A percentile compares a stretch with the other conserved stretches of the same genome.
phyloP scores from a whole-genome alignment of 129 eudicot genomes.

The Ambrosia trifida region DNA sequence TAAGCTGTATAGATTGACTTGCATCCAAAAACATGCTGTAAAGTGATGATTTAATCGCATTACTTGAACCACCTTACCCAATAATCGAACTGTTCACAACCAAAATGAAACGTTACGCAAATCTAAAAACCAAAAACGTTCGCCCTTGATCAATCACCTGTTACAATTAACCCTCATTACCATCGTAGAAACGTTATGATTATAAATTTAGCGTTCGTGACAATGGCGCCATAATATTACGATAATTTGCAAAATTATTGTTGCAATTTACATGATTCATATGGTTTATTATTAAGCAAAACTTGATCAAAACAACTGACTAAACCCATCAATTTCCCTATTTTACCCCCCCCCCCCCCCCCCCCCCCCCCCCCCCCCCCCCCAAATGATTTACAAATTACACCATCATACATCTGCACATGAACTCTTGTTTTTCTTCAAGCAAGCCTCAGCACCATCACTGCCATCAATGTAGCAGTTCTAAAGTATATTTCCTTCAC shows the following conservation, averaged over 20 bases:
- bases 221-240: not conserved
- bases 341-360: slow-evolving; percentile 15
- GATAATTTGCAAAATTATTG: slow-evolving; percentile 8
- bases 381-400: slow-evolving; percentile 22
- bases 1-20: too few species aligned
- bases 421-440: slow-evolving; percentile 31
- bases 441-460: slow-evolving; percentile 64
- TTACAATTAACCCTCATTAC: too few species aligned
- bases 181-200: too few species aligned
- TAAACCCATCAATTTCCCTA: slow-evolving; percentile 25
- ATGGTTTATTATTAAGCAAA: slow-evolving; percentile 13
- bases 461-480: slow-evolving; percentile 65
- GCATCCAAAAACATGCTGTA: too few species aligned
- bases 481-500: slow-evolving; percentile 65
- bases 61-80: too few species aligned
- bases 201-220: not conserved
- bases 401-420: slow-evolving; percentile 35
- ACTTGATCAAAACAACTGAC: slow-evolving; percentile 21
- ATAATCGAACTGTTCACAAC: too few species aligned
- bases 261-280: not conserved
- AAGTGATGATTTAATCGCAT: too few species aligned
- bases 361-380: not conserved
- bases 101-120: too few species aligned
- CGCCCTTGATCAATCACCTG: too few species aligned
- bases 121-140: too few species aligned